Percentiles rank a stretch among this genome's conserved stretches.
These are phyloP conservation scores for Candida tammaniensis DNA, from an alignment of 805 yeast species.

Conservation along the genomic window DNA sequence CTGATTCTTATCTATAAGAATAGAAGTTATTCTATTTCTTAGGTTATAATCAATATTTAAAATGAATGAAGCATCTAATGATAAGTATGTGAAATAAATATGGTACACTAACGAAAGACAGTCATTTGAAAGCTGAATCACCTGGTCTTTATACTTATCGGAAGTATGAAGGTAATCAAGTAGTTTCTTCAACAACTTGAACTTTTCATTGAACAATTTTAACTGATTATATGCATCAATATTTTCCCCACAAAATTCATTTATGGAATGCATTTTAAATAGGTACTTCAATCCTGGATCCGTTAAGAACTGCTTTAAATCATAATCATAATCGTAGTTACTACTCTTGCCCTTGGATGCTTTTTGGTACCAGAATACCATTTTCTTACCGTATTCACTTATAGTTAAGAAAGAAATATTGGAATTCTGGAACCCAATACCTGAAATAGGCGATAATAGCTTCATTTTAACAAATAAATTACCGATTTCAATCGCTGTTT, in stretches of 20 bases:
- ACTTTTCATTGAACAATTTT: constrained; percentile 47
- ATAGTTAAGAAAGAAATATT: not conserved
- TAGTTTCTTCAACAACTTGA: constrained; percentile 20
- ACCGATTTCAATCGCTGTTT: constrained; percentile 55
- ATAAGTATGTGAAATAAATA: constrained; percentile 63
- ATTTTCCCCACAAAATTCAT: constrained; percentile 70
- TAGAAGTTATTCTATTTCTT: constrained; percentile 39
- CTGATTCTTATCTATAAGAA: constrained; percentile 14
- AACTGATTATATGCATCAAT: constrained; percentile 68
- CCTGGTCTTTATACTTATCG: constrained; percentile 3
- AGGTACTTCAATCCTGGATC: constrained; percentile 78
- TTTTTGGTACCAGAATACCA: constrained; percentile 1
- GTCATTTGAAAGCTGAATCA: constrained; percentile 40
- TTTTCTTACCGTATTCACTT: not conserved
- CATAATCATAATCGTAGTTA: too few relatives aligned
- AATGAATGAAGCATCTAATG: constrained; percentile 64
- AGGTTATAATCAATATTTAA: constrained; percentile 63
- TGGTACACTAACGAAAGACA: constrained; percentile 61
- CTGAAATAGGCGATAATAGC: constrained; percentile 18
- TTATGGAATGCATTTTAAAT: constrained; percentile 63
- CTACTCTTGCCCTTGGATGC: not conserved
- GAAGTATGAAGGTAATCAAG: constrained; percentile 7
- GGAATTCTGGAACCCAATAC: not conserved
- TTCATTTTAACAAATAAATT: constrained; percentile 46
- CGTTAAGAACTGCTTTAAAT: constrained; percentile 35